Conservation (phyloP, 805 yeast genomes). For the Nakazawaea laoshanensis region DNA sequence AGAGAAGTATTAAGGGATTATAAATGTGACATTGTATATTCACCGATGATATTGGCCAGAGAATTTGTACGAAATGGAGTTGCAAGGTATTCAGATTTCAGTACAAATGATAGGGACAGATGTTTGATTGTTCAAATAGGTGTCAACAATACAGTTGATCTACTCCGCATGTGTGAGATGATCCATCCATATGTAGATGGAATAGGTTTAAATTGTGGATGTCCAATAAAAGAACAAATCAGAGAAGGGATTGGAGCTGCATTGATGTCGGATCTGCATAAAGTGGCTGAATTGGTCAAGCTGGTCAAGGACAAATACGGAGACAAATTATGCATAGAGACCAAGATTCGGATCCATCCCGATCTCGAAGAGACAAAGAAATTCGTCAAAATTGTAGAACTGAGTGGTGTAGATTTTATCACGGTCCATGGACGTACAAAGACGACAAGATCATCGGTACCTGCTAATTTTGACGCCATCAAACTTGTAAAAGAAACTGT, state of each 20-base stretch:
- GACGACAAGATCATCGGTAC: constrained; percentile 74
- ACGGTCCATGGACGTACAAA: constrained; percentile 92
- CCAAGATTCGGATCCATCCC: constrained; percentile 82
- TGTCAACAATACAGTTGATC: constrained; percentile 73
- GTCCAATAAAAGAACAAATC: constrained; percentile 92
- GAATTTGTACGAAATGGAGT: constrained; percentile 81
- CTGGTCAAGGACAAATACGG: constrained; percentile 77
- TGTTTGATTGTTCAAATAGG: constrained; percentile 88
- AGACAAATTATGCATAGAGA: constrained; percentile 67
- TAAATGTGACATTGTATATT: constrained; percentile 74
- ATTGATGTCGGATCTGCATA: constrained; percentile 72
- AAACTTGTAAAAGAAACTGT: constrained; percentile 49
- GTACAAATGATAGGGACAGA: constrained; percentile 64
- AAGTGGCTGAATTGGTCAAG: constrained; percentile 74
- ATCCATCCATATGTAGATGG: constrained; percentile 90
- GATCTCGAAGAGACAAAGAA: constrained; percentile 64
- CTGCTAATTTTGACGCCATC: constrained; percentile 81
- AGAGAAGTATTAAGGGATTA: constrained; percentile 71
- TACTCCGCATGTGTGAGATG: constrained; percentile 78
- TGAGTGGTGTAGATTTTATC: constrained; percentile 86
- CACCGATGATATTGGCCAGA: constrained; percentile 95
- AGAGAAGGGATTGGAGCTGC: constrained; percentile 98
- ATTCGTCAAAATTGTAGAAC: constrained; percentile 68
- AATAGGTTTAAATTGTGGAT: constrained; percentile 92
- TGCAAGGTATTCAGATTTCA: constrained; percentile 80